These are phyloP conservation scores for Fusarium anthophilum DNA, from an alignment of 2,329 filamentous ascomycete species.

Conservation along the genomic window DNA sequence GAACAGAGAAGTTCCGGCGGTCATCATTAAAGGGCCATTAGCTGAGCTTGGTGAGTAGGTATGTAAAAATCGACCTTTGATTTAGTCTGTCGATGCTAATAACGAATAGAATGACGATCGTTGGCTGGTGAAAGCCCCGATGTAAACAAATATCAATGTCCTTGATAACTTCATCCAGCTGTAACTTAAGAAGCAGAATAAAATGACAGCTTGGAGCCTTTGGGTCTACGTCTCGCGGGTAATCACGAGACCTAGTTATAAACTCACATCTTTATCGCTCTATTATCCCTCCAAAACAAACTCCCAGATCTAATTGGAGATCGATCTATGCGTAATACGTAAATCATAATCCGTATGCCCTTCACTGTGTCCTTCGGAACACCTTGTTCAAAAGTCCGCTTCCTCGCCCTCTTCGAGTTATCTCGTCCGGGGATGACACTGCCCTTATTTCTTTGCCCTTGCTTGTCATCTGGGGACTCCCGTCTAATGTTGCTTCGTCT, in stretches of 20 bases:
- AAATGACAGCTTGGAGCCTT: neutral
- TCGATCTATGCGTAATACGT: neutral
- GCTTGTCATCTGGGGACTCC: conserved; percentile 22
- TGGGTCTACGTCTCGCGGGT: neutral
- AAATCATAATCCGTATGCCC: conserved; percentile 1
- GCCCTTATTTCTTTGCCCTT: conserved; percentile 37
- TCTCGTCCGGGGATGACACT: conserved; percentile 27
- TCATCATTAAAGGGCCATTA: neutral
- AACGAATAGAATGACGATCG: neutral
- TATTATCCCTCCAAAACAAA: neutral
- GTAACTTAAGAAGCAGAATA: neutral
- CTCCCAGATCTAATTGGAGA: neutral
- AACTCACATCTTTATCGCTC: neutral
- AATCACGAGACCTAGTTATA: neutral
- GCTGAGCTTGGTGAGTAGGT: neutral
- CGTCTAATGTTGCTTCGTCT: conserved; percentile 36
- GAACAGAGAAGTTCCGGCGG: neutral
- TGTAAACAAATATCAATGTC: neutral
- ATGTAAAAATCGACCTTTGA: neutral
- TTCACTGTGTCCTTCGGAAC: conserved; percentile 44
- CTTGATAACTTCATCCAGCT: neutral
- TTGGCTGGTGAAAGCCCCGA: neutral
- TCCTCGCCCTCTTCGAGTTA: conserved; percentile 42
- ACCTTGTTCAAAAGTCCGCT: conserved; percentile 50
- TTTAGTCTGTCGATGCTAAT: neutral